Percentiles rank a stretch among this genome's conserved stretches.
These are phyloP conservation scores for Cyberlindnera maritima DNA, from an alignment of 805 yeast species.

Conservation along the genomic window DNA sequence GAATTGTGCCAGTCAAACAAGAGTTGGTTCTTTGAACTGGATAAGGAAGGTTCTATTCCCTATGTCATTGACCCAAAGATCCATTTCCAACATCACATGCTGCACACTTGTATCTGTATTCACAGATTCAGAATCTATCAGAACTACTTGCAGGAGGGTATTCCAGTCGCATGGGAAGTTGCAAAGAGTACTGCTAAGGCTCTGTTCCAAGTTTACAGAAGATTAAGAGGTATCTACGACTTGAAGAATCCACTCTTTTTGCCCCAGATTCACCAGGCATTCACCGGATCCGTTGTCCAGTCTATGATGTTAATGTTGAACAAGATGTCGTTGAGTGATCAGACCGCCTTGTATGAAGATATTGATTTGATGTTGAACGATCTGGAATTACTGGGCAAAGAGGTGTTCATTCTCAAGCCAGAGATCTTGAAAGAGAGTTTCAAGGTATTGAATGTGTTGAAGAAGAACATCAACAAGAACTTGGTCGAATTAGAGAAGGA, in stretches of 20 bases:
- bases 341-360: constrained; percentile 24
- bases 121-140: constrained; percentile 32
- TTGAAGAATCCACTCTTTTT: constrained; percentile 28
- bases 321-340: constrained; percentile 20
- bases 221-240: constrained; percentile 24
- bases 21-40: constrained; percentile 29
- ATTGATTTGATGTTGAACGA: constrained; percentile 28
- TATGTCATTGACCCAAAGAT: constrained; percentile 23
- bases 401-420: constrained; percentile 26
- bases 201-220: constrained; percentile 29
- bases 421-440: constrained; percentile 29
- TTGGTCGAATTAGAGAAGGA: constrained; percentile 27
- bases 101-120: constrained; percentile 31
- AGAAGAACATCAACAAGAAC: constrained; percentile 25
- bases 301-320: constrained; percentile 30
- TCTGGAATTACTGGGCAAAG: constrained; percentile 23
- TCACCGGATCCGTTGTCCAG: constrained; percentile 33
- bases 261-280: constrained; percentile 32
- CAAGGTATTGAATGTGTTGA: constrained; percentile 27
- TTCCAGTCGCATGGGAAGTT: constrained; percentile 31
- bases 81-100: constrained; percentile 31
- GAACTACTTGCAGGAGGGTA: constrained; percentile 25
- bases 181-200: constrained; percentile 26
- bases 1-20: constrained; percentile 24
- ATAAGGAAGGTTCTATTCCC: constrained; percentile 24